Evolutionary conservation across 495 filamentous ascomycete genomes (phyloP).

Genomic region (Polyplosphaeria fusca): DNA sequence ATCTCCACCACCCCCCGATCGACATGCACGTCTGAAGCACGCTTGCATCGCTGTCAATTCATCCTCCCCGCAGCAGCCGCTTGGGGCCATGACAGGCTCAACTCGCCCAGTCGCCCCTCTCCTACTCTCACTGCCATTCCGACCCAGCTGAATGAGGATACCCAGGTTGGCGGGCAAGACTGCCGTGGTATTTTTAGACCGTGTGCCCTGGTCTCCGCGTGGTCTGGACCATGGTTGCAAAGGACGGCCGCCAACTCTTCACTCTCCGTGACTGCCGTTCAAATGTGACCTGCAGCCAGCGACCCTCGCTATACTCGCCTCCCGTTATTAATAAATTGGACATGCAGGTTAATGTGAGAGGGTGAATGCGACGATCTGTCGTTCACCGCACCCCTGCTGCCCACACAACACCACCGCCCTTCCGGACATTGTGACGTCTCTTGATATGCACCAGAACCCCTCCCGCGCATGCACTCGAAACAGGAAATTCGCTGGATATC

Average conservation of each 20-base stretch:
- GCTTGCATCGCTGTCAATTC: background rate
- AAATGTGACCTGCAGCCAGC: background rate
- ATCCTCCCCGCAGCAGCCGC: background rate
- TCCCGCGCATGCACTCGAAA: background rate
- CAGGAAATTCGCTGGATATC: slow-evolving; percentile 2
- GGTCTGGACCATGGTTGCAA: slow-evolving; percentile 28
- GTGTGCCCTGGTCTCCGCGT: slow-evolving; percentile 1
- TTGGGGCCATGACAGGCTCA: slow-evolving; percentile 3
- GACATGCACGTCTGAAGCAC: slow-evolving; percentile 1
- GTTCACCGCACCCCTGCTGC: background rate
- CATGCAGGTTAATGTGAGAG: background rate
- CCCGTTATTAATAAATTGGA: slow-evolving; percentile 3
- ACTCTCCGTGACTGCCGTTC: background rate
- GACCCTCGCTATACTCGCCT: background rate
- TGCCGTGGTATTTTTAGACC: slow-evolving; percentile 18
- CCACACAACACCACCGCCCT: background rate
- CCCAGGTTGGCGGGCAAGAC: slow-evolving; percentile 12
- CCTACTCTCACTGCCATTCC: background rate
- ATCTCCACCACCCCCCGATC: slow-evolving; percentile 3
- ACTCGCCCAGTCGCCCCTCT: background rate
- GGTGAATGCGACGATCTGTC: background rate
- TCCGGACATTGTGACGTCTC: slow-evolving; percentile 3
- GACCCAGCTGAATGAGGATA: slow-evolving; percentile 3
- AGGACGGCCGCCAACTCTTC: no score
- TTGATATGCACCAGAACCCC: slow-evolving; percentile 2